These are phyloP conservation scores for Drosera capensis DNA, from an alignment of 148 eudicot genomes.

Conservation along the genomic window DNA sequence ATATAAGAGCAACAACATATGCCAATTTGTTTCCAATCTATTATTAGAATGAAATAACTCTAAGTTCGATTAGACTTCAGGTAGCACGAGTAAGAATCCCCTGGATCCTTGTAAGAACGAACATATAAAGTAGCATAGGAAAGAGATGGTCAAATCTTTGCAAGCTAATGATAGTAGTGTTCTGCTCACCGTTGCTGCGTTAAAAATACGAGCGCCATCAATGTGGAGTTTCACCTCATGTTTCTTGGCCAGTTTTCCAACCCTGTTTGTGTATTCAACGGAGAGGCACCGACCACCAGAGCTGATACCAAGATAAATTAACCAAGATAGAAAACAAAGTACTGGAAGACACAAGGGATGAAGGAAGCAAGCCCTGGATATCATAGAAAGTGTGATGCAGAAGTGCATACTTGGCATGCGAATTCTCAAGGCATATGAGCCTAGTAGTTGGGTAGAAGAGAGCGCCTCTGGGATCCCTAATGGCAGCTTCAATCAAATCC, in stretches of 20 bases:
- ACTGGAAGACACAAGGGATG: too few relatives aligned
- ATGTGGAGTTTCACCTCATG: constrained; percentile 87
- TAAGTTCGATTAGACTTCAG: too few relatives aligned
- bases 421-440: constrained; percentile 87
- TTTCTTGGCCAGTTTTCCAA: constrained; percentile 80
- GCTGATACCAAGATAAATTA: constrained; percentile 24
- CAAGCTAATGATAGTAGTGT: background rate
- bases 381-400: constrained; percentile 1
- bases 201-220: constrained; percentile 91
- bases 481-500: constrained; percentile 60
- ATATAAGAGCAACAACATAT: too few relatives aligned
- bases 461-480: constrained; percentile 47
- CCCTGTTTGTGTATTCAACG: constrained; percentile 63
- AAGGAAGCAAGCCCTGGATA: too few relatives aligned
- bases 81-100: too few relatives aligned
- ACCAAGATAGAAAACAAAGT: background rate
- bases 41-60: too few relatives aligned
- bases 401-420: constrained; percentile 91
- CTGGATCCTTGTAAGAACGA: too few relatives aligned
- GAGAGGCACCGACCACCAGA: constrained; percentile 85
- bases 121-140: too few relatives aligned
- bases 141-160: too few relatives aligned
- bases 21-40: too few relatives aligned
- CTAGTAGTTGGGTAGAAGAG: constrained; percentile 58
- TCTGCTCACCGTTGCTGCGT: constrained; percentile 69